Conservation (phyloP, 164 flowering plant species). For the Hamamelis virginiana region DNA sequence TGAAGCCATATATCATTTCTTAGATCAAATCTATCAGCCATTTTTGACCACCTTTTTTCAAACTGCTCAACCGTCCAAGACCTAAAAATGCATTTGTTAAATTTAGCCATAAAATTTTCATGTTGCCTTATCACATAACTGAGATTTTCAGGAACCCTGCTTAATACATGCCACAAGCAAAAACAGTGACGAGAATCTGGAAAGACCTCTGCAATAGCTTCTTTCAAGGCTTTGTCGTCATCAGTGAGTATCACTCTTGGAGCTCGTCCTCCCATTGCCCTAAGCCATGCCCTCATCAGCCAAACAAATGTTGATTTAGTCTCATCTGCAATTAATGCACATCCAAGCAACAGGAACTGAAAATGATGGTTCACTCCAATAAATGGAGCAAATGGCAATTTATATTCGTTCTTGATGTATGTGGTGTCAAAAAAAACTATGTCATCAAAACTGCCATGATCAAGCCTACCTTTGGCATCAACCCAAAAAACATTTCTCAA, state of each 20-base stretch:
- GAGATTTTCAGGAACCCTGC: background rate
- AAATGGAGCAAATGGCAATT: background rate
- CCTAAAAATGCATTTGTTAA: background rate
- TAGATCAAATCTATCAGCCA: too few relatives aligned
- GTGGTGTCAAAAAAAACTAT: background rate
- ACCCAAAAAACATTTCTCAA: background rate
- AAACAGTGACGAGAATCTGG: background rate
- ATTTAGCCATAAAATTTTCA: background rate
- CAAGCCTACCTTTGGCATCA: background rate
- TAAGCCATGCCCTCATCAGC: background rate
- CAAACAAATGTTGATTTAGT: background rate
- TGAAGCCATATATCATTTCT: too few relatives aligned
- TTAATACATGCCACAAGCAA: background rate
- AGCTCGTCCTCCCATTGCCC: background rate
- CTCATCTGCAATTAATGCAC: slow-evolving; percentile 1
- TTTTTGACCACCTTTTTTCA: too few relatives aligned
- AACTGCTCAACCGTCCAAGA: too few relatives aligned
- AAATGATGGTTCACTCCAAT: background rate
- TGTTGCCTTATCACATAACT: background rate
- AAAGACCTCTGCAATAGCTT: background rate
- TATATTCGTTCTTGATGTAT: background rate
- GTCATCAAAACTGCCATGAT: background rate
- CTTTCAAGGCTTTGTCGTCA: background rate
- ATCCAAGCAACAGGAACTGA: background rate
- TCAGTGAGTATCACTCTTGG: background rate